Evolutionary conservation across 352 stramenopile species (phyloP), one percentile per base, ranked within the genome.

Genomic region (Thalassiosira delicatula): DNA sequence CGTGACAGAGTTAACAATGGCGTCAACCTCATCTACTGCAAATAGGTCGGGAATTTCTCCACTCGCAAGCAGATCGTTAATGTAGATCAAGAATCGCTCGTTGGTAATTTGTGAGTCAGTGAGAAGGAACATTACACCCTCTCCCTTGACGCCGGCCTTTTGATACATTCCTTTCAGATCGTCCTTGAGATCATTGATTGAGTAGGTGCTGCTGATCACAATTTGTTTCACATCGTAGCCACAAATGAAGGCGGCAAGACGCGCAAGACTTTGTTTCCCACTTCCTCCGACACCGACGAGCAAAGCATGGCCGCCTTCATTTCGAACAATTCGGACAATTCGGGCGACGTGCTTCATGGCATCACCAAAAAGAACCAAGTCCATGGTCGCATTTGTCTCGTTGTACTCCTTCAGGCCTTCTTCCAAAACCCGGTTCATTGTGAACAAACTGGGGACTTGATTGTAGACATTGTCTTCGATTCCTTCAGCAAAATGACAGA

Each of bases 51-150:
- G 95, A 73, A 99, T 97, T 94, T 96, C 98, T 0, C 97, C 96
- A 63, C 92, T 95, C 32, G 94, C 95, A 5, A 98, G 86, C 85
- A 99, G 96, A 62, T 97, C 95, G 86, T 99, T 99, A 88, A 99
- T 98, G 84, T 98, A 98, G 37, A 99, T 96, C 8, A 99, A 94
- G 84, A 99, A 99, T 0, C 95, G 91, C 68, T 99, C 96, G 81
- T 98, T 97, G 40, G 98, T 96, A 71, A 99, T 98, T 89, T 99
- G 96, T 12, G 96, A 98, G 86, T 99, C 97, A 0, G 96, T 99
- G 49, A 99, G 96, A 17, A 99, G 84, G 79, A 98, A 99, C n/a
- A 99, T 93, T 4, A 98, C 91, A 14, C 94, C 95, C 0, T 97
- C 84, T 7, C 95, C 96, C 62, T 98, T 97, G n/a, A 98, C 94